These are phyloP conservation scores for Vitis vinifera DNA, from an alignment of 164 flowering plant genomes.

Conservation along the genomic window DNA sequence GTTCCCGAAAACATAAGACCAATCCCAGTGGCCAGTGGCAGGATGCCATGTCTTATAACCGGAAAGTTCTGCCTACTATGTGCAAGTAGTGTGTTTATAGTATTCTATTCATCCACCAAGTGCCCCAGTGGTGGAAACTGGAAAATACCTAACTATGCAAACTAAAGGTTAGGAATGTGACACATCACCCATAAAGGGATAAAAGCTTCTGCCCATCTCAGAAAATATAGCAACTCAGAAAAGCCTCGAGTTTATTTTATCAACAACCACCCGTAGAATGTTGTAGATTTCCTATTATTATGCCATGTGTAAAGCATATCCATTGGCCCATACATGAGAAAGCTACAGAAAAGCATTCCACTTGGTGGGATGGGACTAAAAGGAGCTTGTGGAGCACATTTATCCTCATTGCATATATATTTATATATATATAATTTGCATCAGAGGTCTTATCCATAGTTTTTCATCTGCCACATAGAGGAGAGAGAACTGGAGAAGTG, in stretches of 20 bases:
- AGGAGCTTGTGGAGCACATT: slow-evolving; percentile 40
- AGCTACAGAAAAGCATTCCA: background rate
- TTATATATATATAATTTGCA: slow-evolving; percentile 8
- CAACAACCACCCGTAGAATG: background rate
- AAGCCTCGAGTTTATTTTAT: background rate
- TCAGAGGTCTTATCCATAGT: background rate
- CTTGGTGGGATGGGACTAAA: slow-evolving; percentile 14
- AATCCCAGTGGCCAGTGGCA: too few relatives aligned
- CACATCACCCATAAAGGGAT: slow-evolving; percentile 17
- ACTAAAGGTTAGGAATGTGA: slow-evolving; percentile 4
- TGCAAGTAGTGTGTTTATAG: too few relatives aligned
- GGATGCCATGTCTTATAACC: too few relatives aligned
- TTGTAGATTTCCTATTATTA: too few relatives aligned
- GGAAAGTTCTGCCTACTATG: too few relatives aligned
- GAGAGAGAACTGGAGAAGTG: background rate
- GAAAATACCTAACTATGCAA: too few relatives aligned
- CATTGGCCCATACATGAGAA: slow-evolving; percentile 28
- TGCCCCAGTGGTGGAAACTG: slow-evolving; percentile 5
- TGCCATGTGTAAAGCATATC: slow-evolving; percentile 38
- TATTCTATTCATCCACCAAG: background rate
- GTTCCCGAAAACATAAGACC: too few relatives aligned
- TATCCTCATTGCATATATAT: background rate
- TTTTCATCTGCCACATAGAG: background rate
- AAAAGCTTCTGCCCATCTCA: background rate
- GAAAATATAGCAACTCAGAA: background rate